Evolutionary conservation across 2,329 filamentous ascomycete species (phyloP).

Genomic region (Xylariaceae sp.): DNA sequence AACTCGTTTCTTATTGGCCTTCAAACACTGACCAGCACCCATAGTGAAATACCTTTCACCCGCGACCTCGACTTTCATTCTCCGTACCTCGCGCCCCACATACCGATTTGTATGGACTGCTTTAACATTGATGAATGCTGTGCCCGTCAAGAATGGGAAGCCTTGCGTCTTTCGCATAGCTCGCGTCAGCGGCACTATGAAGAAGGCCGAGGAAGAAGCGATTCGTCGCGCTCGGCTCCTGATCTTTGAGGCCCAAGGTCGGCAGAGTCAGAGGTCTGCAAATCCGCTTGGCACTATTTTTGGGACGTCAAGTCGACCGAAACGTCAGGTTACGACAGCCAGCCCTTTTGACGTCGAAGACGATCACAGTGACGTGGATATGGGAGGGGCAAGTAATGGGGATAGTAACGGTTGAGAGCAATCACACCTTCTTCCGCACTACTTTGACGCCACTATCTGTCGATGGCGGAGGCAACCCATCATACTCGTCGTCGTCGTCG

Average conservation of each 20-base stretch:
- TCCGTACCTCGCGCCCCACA: constrained; percentile 76
- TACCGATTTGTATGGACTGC: constrained; percentile 89
- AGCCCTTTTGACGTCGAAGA: constrained; percentile 42
- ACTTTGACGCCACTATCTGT: constrained; percentile 66
- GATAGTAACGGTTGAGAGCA: constrained; percentile 25
- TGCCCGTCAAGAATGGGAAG: constrained; percentile 57
- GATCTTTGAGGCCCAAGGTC: constrained; percentile 62
- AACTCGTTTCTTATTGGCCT: too few relatives aligned
- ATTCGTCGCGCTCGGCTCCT: constrained; percentile 71
- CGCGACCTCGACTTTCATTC: constrained; percentile 91
- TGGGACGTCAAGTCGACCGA: constrained; percentile 20
- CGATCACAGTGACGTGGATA: constrained; percentile 37
- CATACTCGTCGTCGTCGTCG: constrained; percentile 40
- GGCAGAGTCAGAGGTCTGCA: constrained; percentile 15
- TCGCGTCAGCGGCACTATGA: constrained; percentile 86
- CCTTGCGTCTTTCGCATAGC: constrained; percentile 80
- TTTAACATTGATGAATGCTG: constrained; percentile 69
- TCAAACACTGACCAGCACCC: constrained; percentile 27
- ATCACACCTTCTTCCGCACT: constrained; percentile 58
- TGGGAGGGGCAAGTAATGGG: constrained; percentile 24
- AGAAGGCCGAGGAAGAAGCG: constrained; percentile 86
- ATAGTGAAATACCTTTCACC: constrained; percentile 83
- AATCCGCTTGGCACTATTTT: constrained; percentile 37
- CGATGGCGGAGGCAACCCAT: constrained; percentile 44
- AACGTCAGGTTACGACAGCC: constrained; percentile 10